Conservation (phyloP, 2,329 filamentous ascomycete species). For the Colletotrichum phormii region DNA sequence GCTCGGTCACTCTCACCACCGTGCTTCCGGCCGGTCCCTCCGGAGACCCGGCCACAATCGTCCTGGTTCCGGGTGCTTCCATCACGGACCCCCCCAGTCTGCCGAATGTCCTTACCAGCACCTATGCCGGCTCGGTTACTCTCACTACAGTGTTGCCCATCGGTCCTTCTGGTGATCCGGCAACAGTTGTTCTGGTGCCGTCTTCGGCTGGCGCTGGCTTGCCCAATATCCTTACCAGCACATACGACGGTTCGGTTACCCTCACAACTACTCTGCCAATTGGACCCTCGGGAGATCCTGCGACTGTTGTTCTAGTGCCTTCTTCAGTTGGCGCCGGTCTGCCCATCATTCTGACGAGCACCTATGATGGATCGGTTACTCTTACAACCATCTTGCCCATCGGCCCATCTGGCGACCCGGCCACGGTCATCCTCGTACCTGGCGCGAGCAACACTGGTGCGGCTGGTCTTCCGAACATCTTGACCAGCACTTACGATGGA, state of each 20-base stretch:
- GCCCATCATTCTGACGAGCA: background rate
- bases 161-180: background rate
- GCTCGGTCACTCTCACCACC: background rate
- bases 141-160: background rate
- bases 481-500: background rate
- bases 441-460: background rate
- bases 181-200: background rate
- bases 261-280: background rate
- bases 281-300: background rate
- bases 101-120: background rate
- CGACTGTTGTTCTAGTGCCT: conserved; percentile 6
- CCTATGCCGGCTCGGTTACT: background rate
- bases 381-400: background rate
- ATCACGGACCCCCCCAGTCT: background rate
- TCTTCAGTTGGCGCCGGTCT: background rate
- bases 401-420: background rate
- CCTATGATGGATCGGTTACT: background rate
- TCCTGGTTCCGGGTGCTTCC: background rate
- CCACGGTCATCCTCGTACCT: background rate
- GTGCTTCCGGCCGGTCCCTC: background rate
- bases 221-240: background rate
- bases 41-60: background rate
- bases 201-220: background rate
- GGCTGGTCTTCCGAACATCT: background rate
- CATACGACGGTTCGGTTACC: background rate